These are phyloP conservation scores for Tolypocladium amazonense DNA, from an alignment of 2,329 filamentous ascomycete species.

Conservation along the genomic window DNA sequence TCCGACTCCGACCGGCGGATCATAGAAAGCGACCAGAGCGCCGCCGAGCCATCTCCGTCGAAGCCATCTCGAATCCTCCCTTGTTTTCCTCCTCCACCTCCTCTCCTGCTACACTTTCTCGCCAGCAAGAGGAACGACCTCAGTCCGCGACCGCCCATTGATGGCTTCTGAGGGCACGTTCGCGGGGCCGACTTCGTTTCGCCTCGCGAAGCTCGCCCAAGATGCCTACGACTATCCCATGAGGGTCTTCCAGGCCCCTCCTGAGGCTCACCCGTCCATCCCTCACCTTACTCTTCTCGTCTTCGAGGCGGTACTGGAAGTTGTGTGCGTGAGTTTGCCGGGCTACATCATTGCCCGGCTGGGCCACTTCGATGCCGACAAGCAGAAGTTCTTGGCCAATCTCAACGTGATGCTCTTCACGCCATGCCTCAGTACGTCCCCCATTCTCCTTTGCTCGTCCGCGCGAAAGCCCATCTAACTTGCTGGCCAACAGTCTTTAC, in stretches of 20 bases:
- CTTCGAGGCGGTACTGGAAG: conserved; percentile 89
- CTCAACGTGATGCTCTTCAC: conserved; percentile 95
- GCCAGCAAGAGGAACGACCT: background rate
- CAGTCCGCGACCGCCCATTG: background rate
- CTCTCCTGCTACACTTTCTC: background rate
- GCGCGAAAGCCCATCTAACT: background rate
- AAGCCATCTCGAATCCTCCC: background rate
- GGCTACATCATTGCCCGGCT: conserved; percentile 85
- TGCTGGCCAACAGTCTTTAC: conserved; percentile 62
- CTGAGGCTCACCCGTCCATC: conserved; percentile 53
- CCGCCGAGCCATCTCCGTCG: background rate
- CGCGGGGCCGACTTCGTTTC: conserved; percentile 33
- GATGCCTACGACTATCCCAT: conserved; percentile 31
- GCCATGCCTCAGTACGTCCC: conserved; percentile 74
- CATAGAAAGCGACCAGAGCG: background rate
- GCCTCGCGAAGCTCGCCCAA: conserved; percentile 26
- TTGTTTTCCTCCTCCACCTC: background rate
- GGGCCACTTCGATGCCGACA: conserved; percentile 90
- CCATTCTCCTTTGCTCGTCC: background rate
- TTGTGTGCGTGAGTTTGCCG: conserved; percentile 87
- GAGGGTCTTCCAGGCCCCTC: conserved; percentile 27
- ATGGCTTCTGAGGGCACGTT: conserved; percentile 27
- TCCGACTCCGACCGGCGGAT: background rate
- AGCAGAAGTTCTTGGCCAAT: conserved; percentile 94
- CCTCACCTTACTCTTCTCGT: conserved; percentile 68